Percentiles rank a stretch among this genome's conserved stretches.
phyloP scores from a whole-genome alignment of 495 filamentous ascomycete species.

The Neurospora sp. region DNA sequence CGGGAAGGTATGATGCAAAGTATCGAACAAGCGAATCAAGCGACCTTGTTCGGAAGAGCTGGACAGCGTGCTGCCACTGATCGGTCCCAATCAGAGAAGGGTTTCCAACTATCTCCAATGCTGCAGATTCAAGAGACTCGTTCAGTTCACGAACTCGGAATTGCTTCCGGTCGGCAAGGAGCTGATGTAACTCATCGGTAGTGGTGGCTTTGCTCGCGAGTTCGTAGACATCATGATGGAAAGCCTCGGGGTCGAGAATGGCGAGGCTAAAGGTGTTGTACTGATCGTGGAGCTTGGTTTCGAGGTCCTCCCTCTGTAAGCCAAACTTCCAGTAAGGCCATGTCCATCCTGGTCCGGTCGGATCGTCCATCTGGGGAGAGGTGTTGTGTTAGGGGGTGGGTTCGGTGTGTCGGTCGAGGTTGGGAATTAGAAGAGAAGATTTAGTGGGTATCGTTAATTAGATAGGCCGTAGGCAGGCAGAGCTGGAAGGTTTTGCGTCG shows the following conservation, averaged over 20 bases:
- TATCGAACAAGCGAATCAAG: conserved; percentile 43
- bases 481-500: not conserved
- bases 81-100: conserved; percentile 38
- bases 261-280: conserved; percentile 29
- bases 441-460: conserved; percentile 5
- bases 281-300: conserved; percentile 28
- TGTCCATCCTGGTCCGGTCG: conserved; percentile 21
- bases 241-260: conserved; percentile 31
- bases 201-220: conserved; percentile 32
- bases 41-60: conserved; percentile 42
- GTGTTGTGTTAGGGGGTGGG: conserved; percentile 1
- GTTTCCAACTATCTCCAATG: conserved; percentile 43
- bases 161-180: conserved; percentile 36
- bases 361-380: conserved; percentile 31
- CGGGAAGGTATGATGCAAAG: conserved; percentile 40
- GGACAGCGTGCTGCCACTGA: conserved; percentile 40
- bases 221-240: conserved; percentile 35
- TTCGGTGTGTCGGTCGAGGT: conserved; percentile 2
- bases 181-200: conserved; percentile 34
- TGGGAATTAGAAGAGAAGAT: not conserved
- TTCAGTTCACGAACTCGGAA: conserved; percentile 37
- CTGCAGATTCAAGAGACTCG: conserved; percentile 35
- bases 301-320: conserved; percentile 30
- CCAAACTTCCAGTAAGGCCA: conserved; percentile 44
- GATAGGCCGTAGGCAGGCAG: not conserved